Evolutionary conservation across 202 grass and related monocot genomes (phyloP), one percentile per base, ranked within the genome.

Genomic region (Panicum virgatum): DNA sequence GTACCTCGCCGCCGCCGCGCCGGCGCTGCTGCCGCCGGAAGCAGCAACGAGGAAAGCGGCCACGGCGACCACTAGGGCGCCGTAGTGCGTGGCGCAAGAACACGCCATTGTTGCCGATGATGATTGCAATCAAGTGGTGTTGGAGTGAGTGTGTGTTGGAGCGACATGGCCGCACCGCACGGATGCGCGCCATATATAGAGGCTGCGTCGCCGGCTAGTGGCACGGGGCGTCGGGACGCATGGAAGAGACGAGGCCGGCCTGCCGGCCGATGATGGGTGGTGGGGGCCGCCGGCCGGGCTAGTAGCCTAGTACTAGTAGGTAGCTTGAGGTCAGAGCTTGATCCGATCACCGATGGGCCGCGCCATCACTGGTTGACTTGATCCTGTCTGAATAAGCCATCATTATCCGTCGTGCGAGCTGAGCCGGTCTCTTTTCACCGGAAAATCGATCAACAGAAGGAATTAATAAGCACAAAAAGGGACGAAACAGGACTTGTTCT

Each of bases 331-430:
- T 81, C 78, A 69, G 12, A 62, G 71, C 48, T 80, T 40, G 47
- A 40, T 34, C 36, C 2, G 29, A 15, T 16, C 32, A 58, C 29
- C 1, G 22, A 18, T 20, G 14, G 60, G 20, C 27, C 53, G n/a
- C 52, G 62, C 54, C 82, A 76, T 67, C 76, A 39, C 11, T 12
- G 54, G 62, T 80, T 84, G 86, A 89, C 70, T 46, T 75, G 70
- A 70, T 70, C 87, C 36, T 59, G 67, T 66, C 59, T 26, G 40
- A 37, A 12, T 25, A 5, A 19, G 27, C 27, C 20, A 88, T 73
- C 15, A 22, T 61, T 23, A 18, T 7, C 19, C 4, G 18, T 6
- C 2, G 3, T 15, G 66, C 46, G 22, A 72, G 58, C 30, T 38
- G 22, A 72, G 58, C 30, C 26, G 44, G 19, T 47, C 14, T 54